Conservation (phyloP, 176 grass and related monocot genomes). For the Microstegium vimineum region DNA sequence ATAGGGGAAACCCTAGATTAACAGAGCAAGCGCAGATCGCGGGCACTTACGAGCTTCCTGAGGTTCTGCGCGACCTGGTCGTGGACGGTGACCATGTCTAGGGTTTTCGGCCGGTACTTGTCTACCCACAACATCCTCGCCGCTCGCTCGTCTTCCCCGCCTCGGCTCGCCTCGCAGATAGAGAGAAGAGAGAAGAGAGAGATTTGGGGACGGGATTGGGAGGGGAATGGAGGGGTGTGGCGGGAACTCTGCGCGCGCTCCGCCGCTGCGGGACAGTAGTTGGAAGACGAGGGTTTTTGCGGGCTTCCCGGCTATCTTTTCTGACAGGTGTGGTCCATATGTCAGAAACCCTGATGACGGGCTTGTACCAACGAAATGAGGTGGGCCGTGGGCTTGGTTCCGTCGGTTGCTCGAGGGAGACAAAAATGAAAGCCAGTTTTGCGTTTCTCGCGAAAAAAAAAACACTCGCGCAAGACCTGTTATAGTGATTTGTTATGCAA, state of each 20-base stretch:
- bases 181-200: neutral
- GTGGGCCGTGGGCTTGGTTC: neutral
- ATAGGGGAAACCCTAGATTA: slow-evolving; percentile 30
- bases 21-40: neutral
- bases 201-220: slow-evolving; percentile 21
- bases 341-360: neutral
- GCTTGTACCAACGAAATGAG: neutral
- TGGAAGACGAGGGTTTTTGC: neutral
- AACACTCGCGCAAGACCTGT: no score
- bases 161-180: neutral
- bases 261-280: neutral
- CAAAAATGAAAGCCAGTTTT: neutral
- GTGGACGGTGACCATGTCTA: slow-evolving; percentile 85
- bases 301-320: neutral
- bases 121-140: slow-evolving; percentile 96
- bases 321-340: neutral
- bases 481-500: no score
- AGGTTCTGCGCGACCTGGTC: slow-evolving; percentile 78
- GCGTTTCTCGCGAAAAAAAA: no score
- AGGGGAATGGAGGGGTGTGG: slow-evolving; percentile 20
- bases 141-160: neutral
- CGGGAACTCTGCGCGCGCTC: slow-evolving; percentile 35
- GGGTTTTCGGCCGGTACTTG: slow-evolving; percentile 93
- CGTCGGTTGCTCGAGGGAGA: neutral
- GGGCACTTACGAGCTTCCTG: slow-evolving; percentile 69